These are phyloP conservation scores for Epicoccum sorghinum DNA, from an alignment of 2,329 filamentous ascomycete genomes.

Conservation along the genomic window DNA sequence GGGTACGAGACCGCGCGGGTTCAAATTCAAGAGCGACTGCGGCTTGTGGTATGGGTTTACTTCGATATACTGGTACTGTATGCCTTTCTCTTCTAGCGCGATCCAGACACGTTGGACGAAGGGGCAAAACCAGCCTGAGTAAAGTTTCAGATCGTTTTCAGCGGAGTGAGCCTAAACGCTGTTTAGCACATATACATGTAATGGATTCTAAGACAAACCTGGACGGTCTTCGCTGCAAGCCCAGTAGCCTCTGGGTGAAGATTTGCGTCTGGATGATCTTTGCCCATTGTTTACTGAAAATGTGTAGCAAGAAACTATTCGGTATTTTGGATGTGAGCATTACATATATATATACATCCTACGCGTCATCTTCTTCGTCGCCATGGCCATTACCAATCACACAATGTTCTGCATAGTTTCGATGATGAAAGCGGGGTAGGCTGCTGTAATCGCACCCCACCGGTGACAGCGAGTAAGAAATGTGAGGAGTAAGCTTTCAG, in stretches of 20 bases:
- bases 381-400: conserved; percentile 13
- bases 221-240: conserved; percentile 37
- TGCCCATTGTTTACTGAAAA: conserved; percentile 27
- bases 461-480: not conserved
- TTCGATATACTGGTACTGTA: conserved; percentile 71
- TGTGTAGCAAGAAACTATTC: not conserved
- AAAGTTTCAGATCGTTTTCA: conserved; percentile 66
- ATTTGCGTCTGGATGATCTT: conserved; percentile 45
- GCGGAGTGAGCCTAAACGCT: conserved; percentile 32
- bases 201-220: conserved; percentile 19
- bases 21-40: conserved; percentile 69
- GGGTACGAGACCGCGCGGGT: conserved; percentile 77
- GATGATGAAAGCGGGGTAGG: conserved; percentile 29
- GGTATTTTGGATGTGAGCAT: not conserved
- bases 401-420: conserved; percentile 12
- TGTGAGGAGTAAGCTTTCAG: not conserved
- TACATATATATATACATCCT: not conserved
- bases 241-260: conserved; percentile 45
- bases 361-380: conserved; percentile 1
- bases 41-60: conserved; percentile 81
- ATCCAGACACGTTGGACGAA: conserved; percentile 75
- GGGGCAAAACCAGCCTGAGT: conserved; percentile 76
- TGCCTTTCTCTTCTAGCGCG: conserved; percentile 73
- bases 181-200: no score
- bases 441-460: conserved; percentile 11